Conservation (phyloP, 768 basidiomycete species). For the Podaxis carcinomalis region DNA sequence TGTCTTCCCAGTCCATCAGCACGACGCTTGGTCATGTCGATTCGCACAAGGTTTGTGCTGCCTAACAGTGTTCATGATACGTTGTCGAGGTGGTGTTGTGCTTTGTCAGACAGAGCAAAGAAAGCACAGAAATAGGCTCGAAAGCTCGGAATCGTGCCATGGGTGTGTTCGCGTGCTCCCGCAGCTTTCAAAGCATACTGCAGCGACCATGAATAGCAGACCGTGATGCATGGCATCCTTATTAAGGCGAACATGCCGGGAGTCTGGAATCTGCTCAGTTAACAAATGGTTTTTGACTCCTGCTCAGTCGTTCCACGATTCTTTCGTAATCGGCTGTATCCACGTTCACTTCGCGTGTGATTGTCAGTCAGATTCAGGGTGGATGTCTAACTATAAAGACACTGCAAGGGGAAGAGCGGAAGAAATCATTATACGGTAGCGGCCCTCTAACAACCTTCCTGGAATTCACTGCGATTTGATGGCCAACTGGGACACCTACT, state of each 20-base stretch:
- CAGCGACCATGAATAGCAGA: neutral
- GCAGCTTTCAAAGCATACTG: neutral
- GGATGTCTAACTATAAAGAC: neutral
- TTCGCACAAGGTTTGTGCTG: neutral
- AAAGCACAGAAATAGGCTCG: neutral
- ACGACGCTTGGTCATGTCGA: too few relatives aligned
- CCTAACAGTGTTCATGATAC: neutral
- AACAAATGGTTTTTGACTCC: neutral
- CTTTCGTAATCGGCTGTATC: neutral
- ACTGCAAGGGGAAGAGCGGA: neutral
- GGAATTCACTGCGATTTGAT: slow-evolving; percentile 16
- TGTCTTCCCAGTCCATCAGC: neutral
- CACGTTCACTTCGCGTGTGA: neutral
- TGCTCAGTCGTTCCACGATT: neutral
- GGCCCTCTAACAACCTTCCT: neutral
- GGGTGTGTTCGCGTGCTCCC: neutral
- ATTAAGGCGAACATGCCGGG: neutral
- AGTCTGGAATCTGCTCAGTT: neutral
- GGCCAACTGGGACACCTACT: slow-evolving; percentile 45
- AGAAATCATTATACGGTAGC: neutral
- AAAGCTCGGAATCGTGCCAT: neutral
- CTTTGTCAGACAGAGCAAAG: neutral
- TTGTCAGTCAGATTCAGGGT: neutral
- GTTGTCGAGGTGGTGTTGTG: neutral
- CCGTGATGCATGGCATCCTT: neutral